Evolutionary conservation across 164 flowering plant species (phyloP).

Genomic region (Brasenia schreberi): DNA sequence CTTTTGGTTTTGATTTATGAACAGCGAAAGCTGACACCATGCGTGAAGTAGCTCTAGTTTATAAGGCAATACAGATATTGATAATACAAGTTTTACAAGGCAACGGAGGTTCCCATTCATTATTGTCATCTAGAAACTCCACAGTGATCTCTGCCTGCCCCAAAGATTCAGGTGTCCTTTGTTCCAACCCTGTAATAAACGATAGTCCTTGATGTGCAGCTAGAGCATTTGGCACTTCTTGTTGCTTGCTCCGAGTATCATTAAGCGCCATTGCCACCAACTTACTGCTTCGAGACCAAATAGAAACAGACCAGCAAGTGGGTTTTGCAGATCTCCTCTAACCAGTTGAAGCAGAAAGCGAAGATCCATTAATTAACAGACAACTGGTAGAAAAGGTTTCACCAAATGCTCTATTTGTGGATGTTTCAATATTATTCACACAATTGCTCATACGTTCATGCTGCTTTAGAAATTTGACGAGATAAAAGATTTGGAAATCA

Average conservation of each 20-base stretch:
- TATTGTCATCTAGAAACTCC: conserved; percentile 30
- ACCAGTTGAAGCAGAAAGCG: background rate
- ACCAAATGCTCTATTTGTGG: background rate
- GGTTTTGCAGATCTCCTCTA: conserved; percentile 7
- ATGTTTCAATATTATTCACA: background rate
- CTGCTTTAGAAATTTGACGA: background rate
- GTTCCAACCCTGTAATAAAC: conserved; percentile 1
- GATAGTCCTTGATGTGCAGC: conserved; percentile 24
- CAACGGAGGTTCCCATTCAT: conserved; percentile 19
- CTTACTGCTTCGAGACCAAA: conserved; percentile 27
- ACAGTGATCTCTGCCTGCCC: conserved; percentile 55
- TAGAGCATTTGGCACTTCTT: conserved; percentile 14
- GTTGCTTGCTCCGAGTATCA: conserved; percentile 17
- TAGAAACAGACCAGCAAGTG: conserved; percentile 24
- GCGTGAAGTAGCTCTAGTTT: background rate
- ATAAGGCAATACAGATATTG: conserved; percentile 19
- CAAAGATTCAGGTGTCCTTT: background rate
- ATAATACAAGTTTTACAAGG: conserved; percentile 45
- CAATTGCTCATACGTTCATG: background rate
- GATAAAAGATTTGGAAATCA: too few relatives aligned
- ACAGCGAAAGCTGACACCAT: background rate
- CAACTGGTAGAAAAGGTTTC: background rate
- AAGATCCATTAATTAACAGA: background rate
- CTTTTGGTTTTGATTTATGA: too few relatives aligned
- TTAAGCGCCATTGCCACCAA: conserved; percentile 54